Evolutionary conservation across 2,329 filamentous ascomycete species (phyloP).

Genomic region (Aureobasidium sp.): DNA sequence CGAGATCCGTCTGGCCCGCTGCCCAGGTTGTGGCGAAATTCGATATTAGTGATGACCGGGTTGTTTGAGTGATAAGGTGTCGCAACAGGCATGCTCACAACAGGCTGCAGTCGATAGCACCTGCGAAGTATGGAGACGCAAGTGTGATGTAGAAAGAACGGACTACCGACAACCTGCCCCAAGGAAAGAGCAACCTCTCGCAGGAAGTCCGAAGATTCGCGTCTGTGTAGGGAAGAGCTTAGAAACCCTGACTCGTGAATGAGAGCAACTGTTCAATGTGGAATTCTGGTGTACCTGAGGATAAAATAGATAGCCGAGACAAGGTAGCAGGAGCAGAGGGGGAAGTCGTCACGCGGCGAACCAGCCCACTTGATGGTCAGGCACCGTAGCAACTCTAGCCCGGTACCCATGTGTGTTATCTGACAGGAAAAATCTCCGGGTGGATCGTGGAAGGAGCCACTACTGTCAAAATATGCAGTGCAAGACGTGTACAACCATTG

Average conservation of each 20-base stretch:
- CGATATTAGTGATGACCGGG: neutral
- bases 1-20: neutral
- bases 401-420: neutral
- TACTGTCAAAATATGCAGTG: neutral
- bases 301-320: neutral
- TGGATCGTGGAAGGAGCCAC: neutral
- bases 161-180: neutral
- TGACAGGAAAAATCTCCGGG: neutral
- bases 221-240: neutral
- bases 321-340: neutral
- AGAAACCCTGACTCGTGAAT: neutral
- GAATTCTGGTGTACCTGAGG: neutral
- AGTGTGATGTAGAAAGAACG: neutral
- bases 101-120: neutral
- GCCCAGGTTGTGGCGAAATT: neutral
- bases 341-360: neutral
- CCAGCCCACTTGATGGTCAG: neutral
- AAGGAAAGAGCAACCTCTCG: neutral
- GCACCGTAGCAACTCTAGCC: neutral
- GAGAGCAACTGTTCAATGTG: neutral
- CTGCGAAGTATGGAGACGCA: neutral
- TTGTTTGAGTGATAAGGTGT: neutral
- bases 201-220: neutral
- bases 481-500: neutral
- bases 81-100: neutral